phyloP scores from a whole-genome alignment of 2,329 filamentous ascomycete species.

The Fusarium sp. region DNA sequence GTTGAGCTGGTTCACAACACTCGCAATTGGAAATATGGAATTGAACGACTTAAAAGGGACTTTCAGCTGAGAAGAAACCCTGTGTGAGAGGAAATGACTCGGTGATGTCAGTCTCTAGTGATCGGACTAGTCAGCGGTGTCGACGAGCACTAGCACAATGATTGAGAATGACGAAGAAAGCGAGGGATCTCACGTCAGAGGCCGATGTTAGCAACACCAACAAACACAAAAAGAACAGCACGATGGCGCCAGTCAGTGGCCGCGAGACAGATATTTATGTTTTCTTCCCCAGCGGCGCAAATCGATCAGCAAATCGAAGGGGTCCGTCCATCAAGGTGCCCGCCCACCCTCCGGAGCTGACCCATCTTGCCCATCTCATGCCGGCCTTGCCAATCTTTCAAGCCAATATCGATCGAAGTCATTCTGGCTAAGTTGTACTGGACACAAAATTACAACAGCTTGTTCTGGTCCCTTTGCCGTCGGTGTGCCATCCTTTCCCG shows the following conservation, averaged over 20 bases:
- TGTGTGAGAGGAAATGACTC: conserved; percentile 10
- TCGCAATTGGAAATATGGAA: not conserved
- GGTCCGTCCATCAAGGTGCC: conserved; percentile 46
- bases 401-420: conserved; percentile 25
- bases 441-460: conserved; percentile 19
- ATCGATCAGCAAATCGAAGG: conserved; percentile 30
- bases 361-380: conserved; percentile 27
- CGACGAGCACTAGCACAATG: conserved; percentile 19
- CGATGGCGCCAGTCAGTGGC: not conserved
- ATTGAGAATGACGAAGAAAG: conserved; percentile 23
- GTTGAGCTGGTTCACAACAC: not conserved
- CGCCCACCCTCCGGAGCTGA: conserved; percentile 37
- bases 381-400: conserved; percentile 31
- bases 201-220: conserved; percentile 9
- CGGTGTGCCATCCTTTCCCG: not conserved
- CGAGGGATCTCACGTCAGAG: conserved; percentile 40
- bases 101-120: conserved; percentile 27
- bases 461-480: conserved; percentile 12
- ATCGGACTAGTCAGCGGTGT: conserved; percentile 22
- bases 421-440: conserved; percentile 11
- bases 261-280: conserved; percentile 40
- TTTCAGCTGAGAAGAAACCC: not conserved
- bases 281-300: not conserved
- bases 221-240: conserved; percentile 25
- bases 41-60: not conserved